Conservation (phyloP, 208 protist genomes). For the Histomonas meleagridis region DNA sequence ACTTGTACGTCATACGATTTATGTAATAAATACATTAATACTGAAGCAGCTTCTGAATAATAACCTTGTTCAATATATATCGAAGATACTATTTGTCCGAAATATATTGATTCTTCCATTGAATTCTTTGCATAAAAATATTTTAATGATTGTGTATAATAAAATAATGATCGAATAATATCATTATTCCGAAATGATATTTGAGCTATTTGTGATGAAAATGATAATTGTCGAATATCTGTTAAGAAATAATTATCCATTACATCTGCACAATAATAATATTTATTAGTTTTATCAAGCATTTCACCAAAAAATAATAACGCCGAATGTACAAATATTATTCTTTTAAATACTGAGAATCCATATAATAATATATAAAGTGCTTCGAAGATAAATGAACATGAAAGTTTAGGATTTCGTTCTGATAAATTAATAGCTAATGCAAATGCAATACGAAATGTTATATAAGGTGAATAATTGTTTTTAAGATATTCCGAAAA, state of each 20-base stretch:
- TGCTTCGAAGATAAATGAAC: background rate
- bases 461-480: background rate
- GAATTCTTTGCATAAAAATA: background rate
- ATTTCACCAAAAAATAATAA: background rate
- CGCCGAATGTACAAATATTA: background rate
- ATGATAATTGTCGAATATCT: background rate
- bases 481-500: background rate
- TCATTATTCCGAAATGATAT: background rate
- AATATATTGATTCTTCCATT: background rate
- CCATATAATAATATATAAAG: background rate
- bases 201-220: background rate
- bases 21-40: background rate
- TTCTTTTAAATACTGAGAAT: too few species aligned
- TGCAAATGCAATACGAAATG: background rate
- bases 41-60: background rate
- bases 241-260: conserved; percentile 16
- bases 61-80: background rate
- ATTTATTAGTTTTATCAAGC: background rate
- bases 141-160: background rate
- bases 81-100: background rate
- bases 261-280: background rate
- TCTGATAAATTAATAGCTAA: background rate
- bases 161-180: background rate
- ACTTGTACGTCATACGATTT: background rate
- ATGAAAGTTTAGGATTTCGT: background rate